Conservation (phyloP, 768 basidiomycete species). For the Tylopilus felleus region DNA sequence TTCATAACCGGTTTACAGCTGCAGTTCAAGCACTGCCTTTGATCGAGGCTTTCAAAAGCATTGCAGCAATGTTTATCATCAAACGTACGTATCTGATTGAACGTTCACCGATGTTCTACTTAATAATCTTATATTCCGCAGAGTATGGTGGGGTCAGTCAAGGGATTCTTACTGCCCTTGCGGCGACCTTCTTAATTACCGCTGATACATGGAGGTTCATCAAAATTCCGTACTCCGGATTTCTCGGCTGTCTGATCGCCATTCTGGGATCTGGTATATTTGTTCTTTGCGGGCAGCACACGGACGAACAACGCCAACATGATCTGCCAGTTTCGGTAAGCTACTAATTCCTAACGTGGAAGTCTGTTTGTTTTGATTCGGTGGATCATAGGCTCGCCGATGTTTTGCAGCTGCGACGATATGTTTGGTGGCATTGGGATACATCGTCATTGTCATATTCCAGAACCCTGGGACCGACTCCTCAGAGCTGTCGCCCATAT, state of each 20-base stretch:
- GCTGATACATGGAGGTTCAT: constrained; percentile 10
- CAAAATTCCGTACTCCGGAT: constrained; percentile 8
- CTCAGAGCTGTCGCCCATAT: constrained; percentile 1
- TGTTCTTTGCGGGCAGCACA: background rate
- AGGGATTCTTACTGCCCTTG: constrained; percentile 14
- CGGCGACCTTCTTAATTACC: constrained; percentile 5
- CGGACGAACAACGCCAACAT: background rate
- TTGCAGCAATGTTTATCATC: constrained; percentile 20
- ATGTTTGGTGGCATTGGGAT: constrained; percentile 6
- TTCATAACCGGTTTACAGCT: constrained; percentile 3
- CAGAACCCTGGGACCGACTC: background rate
- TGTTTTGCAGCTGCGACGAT: background rate
- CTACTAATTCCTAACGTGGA: background rate
- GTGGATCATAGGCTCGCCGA: constrained; percentile 3
- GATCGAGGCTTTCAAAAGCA: constrained; percentile 17
- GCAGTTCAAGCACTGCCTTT: constrained; percentile 12
- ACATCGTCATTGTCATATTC: background rate
- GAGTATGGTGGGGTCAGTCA: constrained; percentile 31
- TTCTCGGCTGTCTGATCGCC: constrained; percentile 18
- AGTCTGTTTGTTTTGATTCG: background rate
- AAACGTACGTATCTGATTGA: constrained; percentile 18
- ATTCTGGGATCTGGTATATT: constrained; percentile 9
- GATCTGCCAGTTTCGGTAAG: constrained; percentile 16
- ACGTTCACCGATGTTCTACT: background rate
- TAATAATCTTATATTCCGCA: constrained; percentile 9